A percentile compares a stretch with the other conserved stretches of the same genome.
Conservation (phyloP, 75 land plant genomes). For the Pinus taeda region DNA sequence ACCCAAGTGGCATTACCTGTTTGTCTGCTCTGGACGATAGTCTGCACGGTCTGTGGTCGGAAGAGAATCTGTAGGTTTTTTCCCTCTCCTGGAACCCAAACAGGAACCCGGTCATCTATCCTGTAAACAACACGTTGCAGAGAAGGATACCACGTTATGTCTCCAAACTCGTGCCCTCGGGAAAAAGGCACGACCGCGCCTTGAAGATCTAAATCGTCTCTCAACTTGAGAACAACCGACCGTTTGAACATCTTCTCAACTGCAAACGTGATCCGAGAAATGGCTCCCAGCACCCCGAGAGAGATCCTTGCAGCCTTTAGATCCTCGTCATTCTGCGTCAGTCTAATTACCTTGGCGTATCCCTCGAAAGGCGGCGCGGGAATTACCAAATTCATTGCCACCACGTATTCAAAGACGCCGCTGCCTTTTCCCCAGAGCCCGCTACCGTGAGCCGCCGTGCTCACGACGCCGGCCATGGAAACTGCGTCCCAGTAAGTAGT, state of each 20-base stretch:
- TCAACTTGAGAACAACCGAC: slow-evolving; percentile 2
- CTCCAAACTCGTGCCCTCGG: slow-evolving; percentile 10
- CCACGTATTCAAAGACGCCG: slow-evolving; percentile 17
- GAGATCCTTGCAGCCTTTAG: slow-evolving; percentile 16
- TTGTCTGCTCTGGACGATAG: not conserved
- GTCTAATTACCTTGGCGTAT: slow-evolving; percentile 7
- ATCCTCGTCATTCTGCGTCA: slow-evolving; percentile 10
- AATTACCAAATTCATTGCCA: slow-evolving; percentile 16
- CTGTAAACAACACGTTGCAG: not conserved
- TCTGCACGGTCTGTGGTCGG: slow-evolving; percentile 4
- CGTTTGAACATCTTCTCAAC: slow-evolving; percentile 18
- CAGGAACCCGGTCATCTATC: slow-evolving; percentile 1
- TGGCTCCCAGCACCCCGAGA: slow-evolving; percentile 16
- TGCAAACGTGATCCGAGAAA: slow-evolving; percentile 16
- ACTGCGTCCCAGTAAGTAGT: slow-evolving; percentile 18
- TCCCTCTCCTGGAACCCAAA: slow-evolving; percentile 6
- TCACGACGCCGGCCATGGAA: slow-evolving; percentile 21
- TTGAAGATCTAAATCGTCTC: not conserved
- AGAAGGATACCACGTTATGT: slow-evolving; percentile 11
- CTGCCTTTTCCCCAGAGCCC: slow-evolving; percentile 17
- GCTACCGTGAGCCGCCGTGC: slow-evolving; percentile 27
- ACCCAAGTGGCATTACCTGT: not conserved
- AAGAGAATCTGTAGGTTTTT: not conserved
- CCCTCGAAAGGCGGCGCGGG: slow-evolving; percentile 15
- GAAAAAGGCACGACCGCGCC: not conserved